Evolutionary conservation across 345 rosid species (phyloP).

Genomic region (Linum tenue): DNA sequence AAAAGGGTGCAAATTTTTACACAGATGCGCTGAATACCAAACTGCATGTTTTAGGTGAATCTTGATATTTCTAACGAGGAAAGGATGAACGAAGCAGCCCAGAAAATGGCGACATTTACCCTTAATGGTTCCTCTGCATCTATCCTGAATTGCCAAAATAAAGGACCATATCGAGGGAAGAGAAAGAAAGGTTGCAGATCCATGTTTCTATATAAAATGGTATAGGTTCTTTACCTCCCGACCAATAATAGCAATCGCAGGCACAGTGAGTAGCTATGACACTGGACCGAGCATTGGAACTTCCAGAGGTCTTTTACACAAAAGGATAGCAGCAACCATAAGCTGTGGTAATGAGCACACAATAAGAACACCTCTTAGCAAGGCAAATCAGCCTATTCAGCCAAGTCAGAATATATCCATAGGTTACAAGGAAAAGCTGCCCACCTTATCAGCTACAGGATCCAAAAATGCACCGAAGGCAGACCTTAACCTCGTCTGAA

Average conservation of each 20-base stretch:
- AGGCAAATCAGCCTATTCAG: background rate
- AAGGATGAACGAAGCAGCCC: too few species aligned
- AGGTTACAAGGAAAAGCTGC: background rate
- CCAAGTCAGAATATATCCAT: background rate
- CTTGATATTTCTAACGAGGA: too few species aligned
- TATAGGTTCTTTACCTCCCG: conserved; percentile 99
- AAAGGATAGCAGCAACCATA: conserved; percentile 90
- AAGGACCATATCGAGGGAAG: too few species aligned
- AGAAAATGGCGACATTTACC: too few species aligned
- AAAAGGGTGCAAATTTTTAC: too few species aligned
- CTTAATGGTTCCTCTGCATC: too few species aligned
- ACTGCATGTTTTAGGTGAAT: too few species aligned
- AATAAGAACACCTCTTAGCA: background rate
- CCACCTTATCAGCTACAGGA: conserved; percentile 97
- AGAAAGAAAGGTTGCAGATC: too few species aligned
- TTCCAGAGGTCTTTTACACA: conserved; percentile 71
- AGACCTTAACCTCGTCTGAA: conserved; percentile 77
- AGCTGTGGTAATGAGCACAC: conserved; percentile 45
- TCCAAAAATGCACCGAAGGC: conserved; percentile 98
- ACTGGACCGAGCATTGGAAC: conserved; percentile 42
- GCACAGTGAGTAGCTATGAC: conserved; percentile 80
- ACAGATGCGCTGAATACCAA: too few species aligned
- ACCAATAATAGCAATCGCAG: conserved; percentile 82
- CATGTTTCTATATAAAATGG: too few species aligned
- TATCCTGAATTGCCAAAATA: too few species aligned